Base-by-base conservation (phyloP, 163 green algal genomes). In the Coccomyxa subellipsoidea region DNA sequence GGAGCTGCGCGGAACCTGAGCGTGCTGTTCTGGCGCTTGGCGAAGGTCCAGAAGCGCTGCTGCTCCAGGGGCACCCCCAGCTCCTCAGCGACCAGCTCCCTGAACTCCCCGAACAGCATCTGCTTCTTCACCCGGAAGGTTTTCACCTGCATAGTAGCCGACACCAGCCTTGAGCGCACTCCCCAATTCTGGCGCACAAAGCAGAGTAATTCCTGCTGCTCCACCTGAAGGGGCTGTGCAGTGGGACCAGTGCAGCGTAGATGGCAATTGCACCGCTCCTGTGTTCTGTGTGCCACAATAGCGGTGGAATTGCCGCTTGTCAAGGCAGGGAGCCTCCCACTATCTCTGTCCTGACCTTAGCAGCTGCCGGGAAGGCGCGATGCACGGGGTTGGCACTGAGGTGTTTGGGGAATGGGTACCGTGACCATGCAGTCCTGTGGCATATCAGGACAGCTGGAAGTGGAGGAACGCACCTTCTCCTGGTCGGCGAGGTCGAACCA, bases 401-500 rank as follows among this genome's bases (percentile, higher is more conserved):
- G n/a, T n/a, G n/a, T n/a, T n/a, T n/a, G n/a, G n/a, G n/a, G n/a
- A n/a, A n/a, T n/a, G n/a, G n/a, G 34, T 7, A 54, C 4, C 4
- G 40, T 21, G 4, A 47, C 18, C 36, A 39, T 53, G 72, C 31
- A 78, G 32, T 34, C 47, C 34, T 53, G 35, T n/a, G 9, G 47
- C 31, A 47, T 78, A 34, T 54, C 31, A 7, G n/a, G 72, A 15
- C 15, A 34, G 27, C 47, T n/a, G 4, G 15, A 7, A 59, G 39
- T 8, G 39, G 8, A 54, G 39, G 39, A 59, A 18, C 23, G 76
- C 83, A 97, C 91, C 81, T 92, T 88, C n/a, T 96, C 91, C 80
- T 95, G 90, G 87, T 98, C 94, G 3, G 96, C 91, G 59, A 99
- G 89, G 88, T 99, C 95, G 82, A 98, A 99, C 83, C 89, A 93